Base-by-base conservation (phyloP, 2,329 filamentous ascomycete species). In the Berkeleyomyces rouxiae region DNA sequence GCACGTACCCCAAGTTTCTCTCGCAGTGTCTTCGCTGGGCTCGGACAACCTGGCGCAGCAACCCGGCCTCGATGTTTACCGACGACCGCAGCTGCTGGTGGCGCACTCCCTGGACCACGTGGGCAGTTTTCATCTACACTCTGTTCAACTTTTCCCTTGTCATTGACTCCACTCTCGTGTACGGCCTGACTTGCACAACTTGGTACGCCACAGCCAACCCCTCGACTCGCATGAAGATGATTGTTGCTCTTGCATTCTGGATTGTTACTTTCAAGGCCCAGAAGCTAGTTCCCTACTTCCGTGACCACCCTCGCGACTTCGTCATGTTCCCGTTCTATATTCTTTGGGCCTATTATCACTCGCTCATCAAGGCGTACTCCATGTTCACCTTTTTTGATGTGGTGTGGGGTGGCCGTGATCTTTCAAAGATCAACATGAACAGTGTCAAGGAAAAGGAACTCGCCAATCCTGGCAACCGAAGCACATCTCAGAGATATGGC, bases 41-140 rank as follows among this genome's bases (percentile, higher is more conserved):
- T 0, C 74, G 82, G 1, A 82, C 80, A 0, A 83, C 78, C 0
- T 84, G 78, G 74, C 74, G 83, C 4, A 79, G 76, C 62, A 84
- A 84, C 68, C 68, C 74, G 0, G 76, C 74, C 2, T 76, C 76
- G 37, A 73, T 85, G 73, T 61, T 63, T 33, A 63, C 61, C 23
- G 67, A 58, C 3, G 60, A 65, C 33, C 33, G 59, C 10, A 59
- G 53, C 7, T 46, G 57, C 49, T 64, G 59, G 61, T 63, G 51
- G 51, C 61, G 67, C 1, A 75, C 81, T 66, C 76, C 76, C 0
- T 85, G 79, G 77, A 77, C 74, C 23, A 71, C 77, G 0, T 83
- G 82, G 66, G 76, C 78, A n/a, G 78, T 84, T 6, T 82, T 83
- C 67, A 62, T 81, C 46, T 75, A 76, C 0, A 75, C 74, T 0